Conservation (phyloP, 371 early-diverging fungal species). For the Apophysomyces sp. region DNA sequence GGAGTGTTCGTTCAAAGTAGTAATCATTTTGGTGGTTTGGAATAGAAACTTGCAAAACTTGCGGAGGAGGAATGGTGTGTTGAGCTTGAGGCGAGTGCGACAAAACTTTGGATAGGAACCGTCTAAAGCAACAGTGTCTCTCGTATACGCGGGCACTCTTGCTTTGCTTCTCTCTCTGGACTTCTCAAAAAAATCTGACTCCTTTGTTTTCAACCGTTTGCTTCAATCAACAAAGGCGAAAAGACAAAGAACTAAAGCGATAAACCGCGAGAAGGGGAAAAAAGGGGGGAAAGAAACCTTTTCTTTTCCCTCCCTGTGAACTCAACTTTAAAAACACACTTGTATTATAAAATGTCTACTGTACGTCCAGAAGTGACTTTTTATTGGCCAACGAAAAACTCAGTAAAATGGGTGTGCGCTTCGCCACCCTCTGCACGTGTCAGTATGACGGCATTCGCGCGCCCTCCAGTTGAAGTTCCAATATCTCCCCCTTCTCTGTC, state of each 20-base stretch:
- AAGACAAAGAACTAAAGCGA: neutral
- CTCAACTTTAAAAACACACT: neutral
- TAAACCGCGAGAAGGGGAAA: neutral
- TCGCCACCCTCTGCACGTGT: conserved; percentile 2
- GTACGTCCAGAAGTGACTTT: neutral
- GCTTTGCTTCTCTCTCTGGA: neutral
- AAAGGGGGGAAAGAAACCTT: neutral
- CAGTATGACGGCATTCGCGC: too few species aligned
- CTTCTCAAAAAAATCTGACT: neutral
- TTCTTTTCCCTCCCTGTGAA: neutral
- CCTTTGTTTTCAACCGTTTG: conserved; percentile 1
- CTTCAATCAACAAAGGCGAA: conserved; percentile 1
- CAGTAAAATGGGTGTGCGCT: neutral
- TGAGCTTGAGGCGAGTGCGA: neutral
- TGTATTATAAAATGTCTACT: neutral
- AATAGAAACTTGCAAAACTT: conserved; percentile 1
- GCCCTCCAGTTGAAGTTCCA: neutral
- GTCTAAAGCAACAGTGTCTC: neutral
- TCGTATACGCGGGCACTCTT: neutral
- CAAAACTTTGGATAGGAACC: neutral
- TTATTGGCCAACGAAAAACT: neutral
- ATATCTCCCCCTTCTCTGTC: neutral
- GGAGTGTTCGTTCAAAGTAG: neutral
- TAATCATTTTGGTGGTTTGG: neutral
- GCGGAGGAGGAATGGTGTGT: conserved; percentile 1